Base-by-base conservation (phyloP, 2,329 filamentous ascomycete genomes). In the Phialophora verrucosa region DNA sequence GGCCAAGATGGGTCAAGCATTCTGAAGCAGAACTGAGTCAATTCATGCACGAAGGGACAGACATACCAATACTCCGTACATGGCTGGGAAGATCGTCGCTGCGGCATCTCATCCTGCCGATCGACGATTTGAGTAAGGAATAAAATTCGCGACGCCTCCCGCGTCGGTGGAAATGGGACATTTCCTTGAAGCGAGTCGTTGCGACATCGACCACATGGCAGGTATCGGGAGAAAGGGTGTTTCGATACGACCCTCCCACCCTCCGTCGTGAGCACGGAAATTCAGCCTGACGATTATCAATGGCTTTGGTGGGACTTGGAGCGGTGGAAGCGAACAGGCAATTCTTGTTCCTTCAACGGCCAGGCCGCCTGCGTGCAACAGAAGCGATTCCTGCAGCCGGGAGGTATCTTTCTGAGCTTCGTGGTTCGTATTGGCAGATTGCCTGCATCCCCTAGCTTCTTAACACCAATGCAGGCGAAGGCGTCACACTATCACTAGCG, bases 251-350 rank as follows among this genome's bases (percentile, higher is more conserved):
- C 23, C 5, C 49, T 11, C 49, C 49, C 10, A 29, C 23, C 5
- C 49, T 11, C 49, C 49, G n/a, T 11, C n/a, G 17, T 7, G 5
- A 49, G 57, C 57, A 32, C 44, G 57, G 57, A 59, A 59, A 23
- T 25, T 31, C 57, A 59, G 57, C 57, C 57, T 59, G 57, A 42
- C 44, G 44, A 23, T 5, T 35, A 56, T 20, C 5, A 35, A 31
- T 12, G 10, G 53, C n/a, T 25, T 20, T 25, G 42, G 31, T 32
- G 31, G 31, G 31, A 32, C 31, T 8, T 8, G 10, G 10, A 29
- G 3, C 10, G 29, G 8, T 25, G 25, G 27, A 25, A 29, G 23
- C 7, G 38, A n/a, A 20, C 23, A n/a, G 27, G 23, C 56, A 14
- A n/a, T 27, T 12, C 56, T 47, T 27, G 35, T 51, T 23, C 4